A percentile compares a stretch with the other conserved stretches of the same genome.
Evolutionary conservation across 1,139 yeast genomes (phyloP).

Genomic region (Eremothecium sinecaudum): DNA sequence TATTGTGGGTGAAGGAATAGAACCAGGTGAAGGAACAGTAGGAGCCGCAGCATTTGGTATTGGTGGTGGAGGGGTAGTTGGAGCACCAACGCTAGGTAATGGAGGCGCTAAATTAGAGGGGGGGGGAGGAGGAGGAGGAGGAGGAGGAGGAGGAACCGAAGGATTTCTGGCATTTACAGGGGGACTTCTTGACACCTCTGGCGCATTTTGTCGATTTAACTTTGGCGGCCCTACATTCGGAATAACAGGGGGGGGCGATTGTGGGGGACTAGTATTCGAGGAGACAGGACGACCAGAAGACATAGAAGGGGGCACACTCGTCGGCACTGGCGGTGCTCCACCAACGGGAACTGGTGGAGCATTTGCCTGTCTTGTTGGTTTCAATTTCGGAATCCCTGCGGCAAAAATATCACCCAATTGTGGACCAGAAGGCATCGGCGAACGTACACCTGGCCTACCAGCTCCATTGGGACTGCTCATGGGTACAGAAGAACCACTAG

Average conservation of each 20-base stretch:
- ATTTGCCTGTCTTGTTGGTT: constrained; percentile 36
- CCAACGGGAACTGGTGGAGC: constrained; percentile 17
- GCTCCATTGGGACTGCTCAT: constrained; percentile 11
- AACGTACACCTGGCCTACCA: constrained; percentile 18
- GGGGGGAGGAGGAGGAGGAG: constrained; percentile 14
- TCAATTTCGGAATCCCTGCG: constrained; percentile 76
- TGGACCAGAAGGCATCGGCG: constrained; percentile 34
- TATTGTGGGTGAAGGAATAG: constrained; percentile 7
- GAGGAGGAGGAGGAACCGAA: constrained; percentile 21
- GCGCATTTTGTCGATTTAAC: constrained; percentile 22
- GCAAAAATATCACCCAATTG: constrained; percentile 72
- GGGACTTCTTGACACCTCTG: constrained; percentile 14
- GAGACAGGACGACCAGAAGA: constrained; percentile 18
- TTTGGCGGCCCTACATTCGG: constrained; percentile 7
- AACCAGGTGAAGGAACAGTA: constrained; percentile 9
- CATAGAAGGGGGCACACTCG: constrained; percentile 15
- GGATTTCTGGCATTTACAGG: constrained; percentile 14
- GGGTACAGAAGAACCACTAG: constrained; percentile 13
- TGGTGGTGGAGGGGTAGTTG: constrained; percentile 11
- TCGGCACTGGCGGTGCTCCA: constrained; percentile 11
- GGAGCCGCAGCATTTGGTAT: constrained; percentile 19
- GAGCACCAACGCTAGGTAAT: constrained; percentile 4
- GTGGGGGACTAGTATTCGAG: constrained; percentile 14
- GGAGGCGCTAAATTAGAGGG: constrained; percentile 9
- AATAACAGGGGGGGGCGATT: constrained; percentile 13